These are phyloP conservation scores for Glarea lozoyensis DNA, from an alignment of 495 filamentous ascomycete genomes.

Conservation along the genomic window DNA sequence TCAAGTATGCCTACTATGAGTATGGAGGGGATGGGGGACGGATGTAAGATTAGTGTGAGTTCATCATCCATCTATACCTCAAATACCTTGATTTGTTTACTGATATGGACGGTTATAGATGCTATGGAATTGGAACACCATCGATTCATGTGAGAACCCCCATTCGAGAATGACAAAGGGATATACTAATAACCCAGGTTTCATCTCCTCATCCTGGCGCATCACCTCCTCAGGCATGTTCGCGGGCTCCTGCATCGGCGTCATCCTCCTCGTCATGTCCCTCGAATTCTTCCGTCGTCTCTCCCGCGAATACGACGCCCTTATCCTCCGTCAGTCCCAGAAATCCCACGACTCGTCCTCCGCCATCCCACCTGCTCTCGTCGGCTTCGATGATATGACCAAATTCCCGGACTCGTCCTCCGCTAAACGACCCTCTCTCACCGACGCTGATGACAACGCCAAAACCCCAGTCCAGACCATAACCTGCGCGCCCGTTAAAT, in stretches of 20 bases:
- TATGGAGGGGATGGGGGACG: too few relatives aligned
- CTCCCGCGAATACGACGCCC: conserved; percentile 51
- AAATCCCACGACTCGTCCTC: background rate
- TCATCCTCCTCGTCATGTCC: conserved; percentile 50
- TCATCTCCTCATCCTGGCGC: conserved; percentile 57
- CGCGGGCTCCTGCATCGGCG: conserved; percentile 62
- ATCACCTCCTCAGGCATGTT: conserved; percentile 53
- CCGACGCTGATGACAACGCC: background rate
- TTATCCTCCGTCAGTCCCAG: conserved; percentile 39
- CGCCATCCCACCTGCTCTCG: too few relatives aligned
- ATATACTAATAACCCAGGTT: too few relatives aligned
- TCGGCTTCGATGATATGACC: too few relatives aligned
- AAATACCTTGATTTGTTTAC: too few relatives aligned
- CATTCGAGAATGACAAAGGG: too few relatives aligned
- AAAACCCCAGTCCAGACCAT: background rate
- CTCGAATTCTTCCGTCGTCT: conserved; percentile 56
- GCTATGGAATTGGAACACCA: conserved; percentile 71
- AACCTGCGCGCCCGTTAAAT: too few relatives aligned
- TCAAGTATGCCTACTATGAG: too few relatives aligned
- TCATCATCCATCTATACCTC: too few relatives aligned
- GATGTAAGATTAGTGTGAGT: too few relatives aligned
- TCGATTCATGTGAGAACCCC: conserved; percentile 54
- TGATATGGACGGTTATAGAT: too few relatives aligned
- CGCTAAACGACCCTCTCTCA: background rate
- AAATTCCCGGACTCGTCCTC: background rate